These are phyloP conservation scores for Pseudocohnilembus persalinus DNA, from an alignment of 169 alveolate species.

Conservation along the genomic window DNA sequence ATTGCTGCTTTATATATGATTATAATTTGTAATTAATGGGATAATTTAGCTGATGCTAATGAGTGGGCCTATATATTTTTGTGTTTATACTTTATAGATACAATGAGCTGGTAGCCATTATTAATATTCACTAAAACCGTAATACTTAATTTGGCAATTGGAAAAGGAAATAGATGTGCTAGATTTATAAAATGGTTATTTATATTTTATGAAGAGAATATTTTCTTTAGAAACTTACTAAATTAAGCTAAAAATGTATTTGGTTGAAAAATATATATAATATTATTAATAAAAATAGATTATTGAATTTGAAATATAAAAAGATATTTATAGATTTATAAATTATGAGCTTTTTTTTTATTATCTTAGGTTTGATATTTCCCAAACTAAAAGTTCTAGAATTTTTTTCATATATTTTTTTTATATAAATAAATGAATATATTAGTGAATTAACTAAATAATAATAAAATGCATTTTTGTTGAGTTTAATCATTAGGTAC, in stretches of 20 bases:
- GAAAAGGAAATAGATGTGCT: background rate
- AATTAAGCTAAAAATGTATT: background rate
- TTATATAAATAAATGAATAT: no score
- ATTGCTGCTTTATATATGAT: background rate
- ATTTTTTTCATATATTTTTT: no score
- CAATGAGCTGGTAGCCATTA: background rate
- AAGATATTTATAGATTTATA: no score
- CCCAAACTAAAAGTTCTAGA: no score
- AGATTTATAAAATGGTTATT: background rate
- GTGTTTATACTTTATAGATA: background rate
- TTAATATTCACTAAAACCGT: background rate
- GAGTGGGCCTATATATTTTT: background rate
- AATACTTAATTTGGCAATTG: background rate
- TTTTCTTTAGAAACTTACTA: background rate
- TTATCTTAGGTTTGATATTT: no score
- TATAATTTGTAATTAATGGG: background rate
- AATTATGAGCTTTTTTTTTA: no score
- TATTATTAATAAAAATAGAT: no score
- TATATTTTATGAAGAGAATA: background rate
- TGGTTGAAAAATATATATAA: background rate
- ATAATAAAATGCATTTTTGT: no score
- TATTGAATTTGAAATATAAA: no score
- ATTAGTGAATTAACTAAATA: no score
- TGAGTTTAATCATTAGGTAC: no score
- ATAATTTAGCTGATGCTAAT: background rate